phyloP scores from a whole-genome alignment of 2,329 filamentous ascomycete species.

The Lecanicillium sp. region DNA sequence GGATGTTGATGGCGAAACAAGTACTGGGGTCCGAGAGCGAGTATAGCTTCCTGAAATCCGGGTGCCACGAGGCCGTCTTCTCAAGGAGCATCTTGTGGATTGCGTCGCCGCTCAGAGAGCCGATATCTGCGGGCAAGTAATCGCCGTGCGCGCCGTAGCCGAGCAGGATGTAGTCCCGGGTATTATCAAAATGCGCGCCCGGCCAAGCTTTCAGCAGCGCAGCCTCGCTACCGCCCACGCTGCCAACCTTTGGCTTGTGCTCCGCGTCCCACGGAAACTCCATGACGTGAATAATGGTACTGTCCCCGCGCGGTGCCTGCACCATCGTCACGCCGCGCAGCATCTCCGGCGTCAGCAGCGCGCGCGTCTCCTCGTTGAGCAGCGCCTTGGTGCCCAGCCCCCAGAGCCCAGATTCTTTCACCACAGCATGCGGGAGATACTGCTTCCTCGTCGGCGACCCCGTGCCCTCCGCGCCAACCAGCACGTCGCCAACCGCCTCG shows the following conservation, averaged over 20 bases:
- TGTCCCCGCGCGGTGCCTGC: conserved; percentile 12
- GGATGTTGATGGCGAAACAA: conserved; percentile 13
- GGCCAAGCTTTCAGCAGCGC: conserved; percentile 13
- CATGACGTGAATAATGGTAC: conserved; percentile 16
- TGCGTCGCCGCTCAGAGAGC: conserved; percentile 9
- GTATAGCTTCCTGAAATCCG: conserved; percentile 9
- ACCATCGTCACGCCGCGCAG: conserved; percentile 15
- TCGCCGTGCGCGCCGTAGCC: conserved; percentile 11
- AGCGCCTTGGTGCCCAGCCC: conserved; percentile 15
- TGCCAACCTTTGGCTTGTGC: conserved; percentile 3
- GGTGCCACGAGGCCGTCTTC: conserved; percentile 12
- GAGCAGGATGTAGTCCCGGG: conserved; percentile 15
- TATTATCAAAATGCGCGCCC: conserved; percentile 15
- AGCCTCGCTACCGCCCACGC: conserved; percentile 11
- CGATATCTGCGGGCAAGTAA: conserved; percentile 4
- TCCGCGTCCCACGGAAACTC: conserved; percentile 15
- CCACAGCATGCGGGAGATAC: conserved; percentile 14
- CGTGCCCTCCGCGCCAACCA: conserved; percentile 18
- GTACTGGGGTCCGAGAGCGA: conserved; percentile 13
- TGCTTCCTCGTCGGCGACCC: conserved; percentile 15
- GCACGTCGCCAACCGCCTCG: conserved; percentile 9
- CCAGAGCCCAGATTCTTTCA: conserved; percentile 15
- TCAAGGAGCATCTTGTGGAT: conserved; percentile 8
- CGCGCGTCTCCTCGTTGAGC: conserved; percentile 13
- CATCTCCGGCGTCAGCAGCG: conserved; percentile 11